These are phyloP conservation scores for Waitea zeae DNA, from an alignment of 1,284 basidiomycete species.

Conservation along the genomic window DNA sequence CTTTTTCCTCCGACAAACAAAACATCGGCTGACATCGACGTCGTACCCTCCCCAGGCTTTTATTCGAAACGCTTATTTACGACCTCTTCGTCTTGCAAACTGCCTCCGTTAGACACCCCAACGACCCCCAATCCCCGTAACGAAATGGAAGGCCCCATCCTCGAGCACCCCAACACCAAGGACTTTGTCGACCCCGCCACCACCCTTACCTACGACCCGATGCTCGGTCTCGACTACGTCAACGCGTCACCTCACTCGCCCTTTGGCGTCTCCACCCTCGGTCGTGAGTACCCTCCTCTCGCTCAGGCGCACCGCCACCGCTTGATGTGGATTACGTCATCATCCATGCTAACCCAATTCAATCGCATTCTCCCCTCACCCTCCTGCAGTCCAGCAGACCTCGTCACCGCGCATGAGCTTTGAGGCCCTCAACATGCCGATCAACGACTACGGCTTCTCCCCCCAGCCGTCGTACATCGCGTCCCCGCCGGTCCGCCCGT, in stretches of 20 bases:
- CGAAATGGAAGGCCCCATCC: slow-evolving; percentile 33
- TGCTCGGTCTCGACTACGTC: slow-evolving; percentile 30
- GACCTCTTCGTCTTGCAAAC: slow-evolving; percentile 10
- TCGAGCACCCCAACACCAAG: slow-evolving; percentile 30
- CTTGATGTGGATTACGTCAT: background rate
- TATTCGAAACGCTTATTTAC: slow-evolving; percentile 7
- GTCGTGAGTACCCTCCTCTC: slow-evolving; percentile 19
- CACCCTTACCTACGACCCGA: slow-evolving; percentile 37
- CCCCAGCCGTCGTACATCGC: slow-evolving; percentile 25
- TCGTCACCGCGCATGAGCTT: slow-evolving; percentile 43
- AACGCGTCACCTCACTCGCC: slow-evolving; percentile 24
- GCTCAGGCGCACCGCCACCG: background rate
- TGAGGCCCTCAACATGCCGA: slow-evolving; percentile 38
- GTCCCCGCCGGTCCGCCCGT: slow-evolving; percentile 42
- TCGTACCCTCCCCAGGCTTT: slow-evolving; percentile 8
- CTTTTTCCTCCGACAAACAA: no score
- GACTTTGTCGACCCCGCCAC: slow-evolving; percentile 30
- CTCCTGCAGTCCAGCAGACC: background rate
- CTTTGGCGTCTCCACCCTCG: slow-evolving; percentile 24
- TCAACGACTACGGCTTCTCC: slow-evolving; percentile 30
- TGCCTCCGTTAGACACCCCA: slow-evolving; percentile 7
- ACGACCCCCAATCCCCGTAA: slow-evolving; percentile 7
- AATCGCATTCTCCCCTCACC: no score
- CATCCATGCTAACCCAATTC: no score
- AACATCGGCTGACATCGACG: no score